A percentile compares a stretch with the other conserved stretches of the same genome.
These are phyloP conservation scores for Chlorociboria aeruginascens DNA, from an alignment of 495 filamentous ascomycete species.

Conservation along the genomic window DNA sequence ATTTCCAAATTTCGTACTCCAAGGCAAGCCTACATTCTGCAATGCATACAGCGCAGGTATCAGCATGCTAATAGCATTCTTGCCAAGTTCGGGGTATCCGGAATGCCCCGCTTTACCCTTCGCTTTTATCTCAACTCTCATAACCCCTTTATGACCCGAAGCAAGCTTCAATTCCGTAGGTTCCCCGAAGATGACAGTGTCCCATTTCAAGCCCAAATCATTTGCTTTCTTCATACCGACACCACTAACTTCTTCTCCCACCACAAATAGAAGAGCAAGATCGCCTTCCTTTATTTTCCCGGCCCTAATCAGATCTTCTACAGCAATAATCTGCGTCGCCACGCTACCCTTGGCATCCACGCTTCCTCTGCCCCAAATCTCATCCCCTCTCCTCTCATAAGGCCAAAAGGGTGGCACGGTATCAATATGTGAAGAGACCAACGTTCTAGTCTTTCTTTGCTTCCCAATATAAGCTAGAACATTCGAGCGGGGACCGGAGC, in stretches of 20 bases:
- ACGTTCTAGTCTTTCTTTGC: constrained; percentile 43
- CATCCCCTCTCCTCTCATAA: constrained; percentile 34
- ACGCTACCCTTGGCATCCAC: constrained; percentile 89
- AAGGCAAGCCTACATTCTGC: constrained; percentile 55
- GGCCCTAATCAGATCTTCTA: constrained; percentile 43
- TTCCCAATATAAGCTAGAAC: constrained; percentile 63
- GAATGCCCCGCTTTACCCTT: constrained; percentile 74
- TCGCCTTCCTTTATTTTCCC: constrained; percentile 30
- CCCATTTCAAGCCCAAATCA: constrained; percentile 35
- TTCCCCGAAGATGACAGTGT: constrained; percentile 79
- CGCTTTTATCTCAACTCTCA: constrained; percentile 48
- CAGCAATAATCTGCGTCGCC: constrained; percentile 62
- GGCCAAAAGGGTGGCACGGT: constrained; percentile 63
- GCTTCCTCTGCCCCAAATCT: constrained; percentile 64
- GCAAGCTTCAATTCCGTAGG: constrained; percentile 82
- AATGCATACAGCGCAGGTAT: constrained; percentile 53
- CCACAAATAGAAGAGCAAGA: constrained; percentile 74
- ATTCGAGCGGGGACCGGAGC: constrained; percentile 47
- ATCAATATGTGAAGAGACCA: constrained; percentile 67
- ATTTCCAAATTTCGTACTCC: constrained; percentile 63
- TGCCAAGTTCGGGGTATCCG: constrained; percentile 80
- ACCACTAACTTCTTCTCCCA: constrained; percentile 73
- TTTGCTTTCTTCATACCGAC: constrained; percentile 73
- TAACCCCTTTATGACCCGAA: constrained; percentile 78
- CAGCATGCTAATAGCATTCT: constrained; percentile 64